Percentiles rank a stretch among this genome's conserved stretches.
Conservation (phyloP, 106 monocot genomes). For the Agapanthus africanus region DNA sequence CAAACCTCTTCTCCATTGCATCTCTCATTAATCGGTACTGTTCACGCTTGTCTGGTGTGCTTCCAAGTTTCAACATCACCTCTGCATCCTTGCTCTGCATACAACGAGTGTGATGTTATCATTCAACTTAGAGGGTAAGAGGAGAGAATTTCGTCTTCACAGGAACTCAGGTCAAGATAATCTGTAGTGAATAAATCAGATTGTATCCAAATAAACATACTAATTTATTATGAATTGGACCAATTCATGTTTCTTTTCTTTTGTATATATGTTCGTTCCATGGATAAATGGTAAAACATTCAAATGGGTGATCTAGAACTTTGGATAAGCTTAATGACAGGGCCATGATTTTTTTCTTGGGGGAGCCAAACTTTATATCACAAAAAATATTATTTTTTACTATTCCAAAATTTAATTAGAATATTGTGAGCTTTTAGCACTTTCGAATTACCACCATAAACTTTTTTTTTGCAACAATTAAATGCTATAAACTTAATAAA, state of each 20-base stretch:
- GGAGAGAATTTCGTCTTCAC: not conserved
- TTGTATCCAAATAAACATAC: not conserved
- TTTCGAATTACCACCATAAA: no score
- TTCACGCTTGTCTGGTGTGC: constrained; percentile 89
- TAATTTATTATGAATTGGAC: not conserved
- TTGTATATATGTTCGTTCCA: not conserved
- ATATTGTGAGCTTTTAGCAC: no score
- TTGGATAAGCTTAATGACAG: no score
- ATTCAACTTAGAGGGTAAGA: not conserved
- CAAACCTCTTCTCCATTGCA: constrained; percentile 97
- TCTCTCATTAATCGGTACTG: constrained; percentile 97
- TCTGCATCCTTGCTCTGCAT: constrained; percentile 97
- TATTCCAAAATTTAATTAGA: no score
- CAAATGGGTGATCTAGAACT: not conserved
- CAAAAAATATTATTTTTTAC: no score
- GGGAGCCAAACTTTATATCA: no score
- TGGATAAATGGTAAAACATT: not conserved
- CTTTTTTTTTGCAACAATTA: no score
- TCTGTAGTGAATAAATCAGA: not conserved
- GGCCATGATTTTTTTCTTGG: no score
- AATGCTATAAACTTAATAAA: no score
- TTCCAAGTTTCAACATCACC: constrained; percentile 93
- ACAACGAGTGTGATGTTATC: not conserved
- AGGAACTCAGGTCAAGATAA: not conserved
- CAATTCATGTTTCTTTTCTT: not conserved